Evolutionary conservation across 2,329 filamentous ascomycete species (phyloP), one percentile per base, ranked within the genome.

Genomic region (Canariomyces notabilis): DNA sequence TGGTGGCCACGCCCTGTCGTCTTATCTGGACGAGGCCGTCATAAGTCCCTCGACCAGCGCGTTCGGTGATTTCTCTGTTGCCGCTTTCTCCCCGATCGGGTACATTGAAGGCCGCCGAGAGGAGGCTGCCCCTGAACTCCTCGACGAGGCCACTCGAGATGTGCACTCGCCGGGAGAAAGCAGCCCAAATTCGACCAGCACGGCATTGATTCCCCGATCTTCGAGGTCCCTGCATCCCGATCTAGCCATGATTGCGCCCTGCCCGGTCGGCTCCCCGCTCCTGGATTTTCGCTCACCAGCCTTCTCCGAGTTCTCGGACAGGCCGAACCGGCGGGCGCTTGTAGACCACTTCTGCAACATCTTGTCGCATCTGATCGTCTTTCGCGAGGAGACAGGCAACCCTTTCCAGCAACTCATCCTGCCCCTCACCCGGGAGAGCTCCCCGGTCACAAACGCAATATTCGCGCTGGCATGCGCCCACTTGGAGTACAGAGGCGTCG

Each of bases 401-500:
- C 78, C 79, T 0, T 83, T 83, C 56, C 76, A 80, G 53, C 77
- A 81, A 55, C 67, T 82, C 12, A 75, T 83, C 7, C 64, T 83
- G n/a, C 80, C 80, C 2, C 66, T 83, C 32, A 78, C 76, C 2
- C 69, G 74, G 39, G 67, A 61, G 35, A 79, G 76, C 57, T 67
- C 69, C 0, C 74, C 78, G 1, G 74, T 95, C 4, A 85, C 87
- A 63, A 88, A 93, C 59, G 88, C 89, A 8, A 85, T 96, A 49
- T 89, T 87, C 48, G 89, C 89, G 0, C 70, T 96, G 6, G 80
- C 88, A 0, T 87, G 85, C 46, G 91, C 89, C 48, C 93, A 95
- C 61, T 70, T 94, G 48, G 85, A 91, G 54, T 88, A 78, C 39
- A 67, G 77, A 20, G 76, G 76, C 2, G 66, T 78, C 5, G 64